Base-by-base conservation (phyloP, 352 stramenopile genomes). In the Phytopythium mirpurense region DNA sequence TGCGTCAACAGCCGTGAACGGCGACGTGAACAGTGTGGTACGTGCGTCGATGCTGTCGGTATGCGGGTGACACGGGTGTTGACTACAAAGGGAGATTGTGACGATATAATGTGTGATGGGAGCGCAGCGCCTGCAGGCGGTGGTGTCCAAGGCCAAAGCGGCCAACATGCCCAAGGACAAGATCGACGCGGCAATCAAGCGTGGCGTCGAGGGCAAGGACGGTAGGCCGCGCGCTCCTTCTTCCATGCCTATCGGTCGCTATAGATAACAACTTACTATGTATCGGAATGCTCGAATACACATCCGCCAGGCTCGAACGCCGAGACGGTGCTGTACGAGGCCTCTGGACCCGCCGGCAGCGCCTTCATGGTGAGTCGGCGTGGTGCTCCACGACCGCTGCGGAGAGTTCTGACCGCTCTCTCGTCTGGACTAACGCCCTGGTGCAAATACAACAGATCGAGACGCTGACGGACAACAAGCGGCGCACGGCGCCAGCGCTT, bases 121-220 rank as follows among this genome's bases (percentile, higher is more conserved):
- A 10, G 26, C 27, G 41, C 37, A 70, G 62, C 49, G 84, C 40
- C 74, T 80, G 35, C 60, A 78, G 38, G 75, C 78, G 27, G 71
- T 68, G 12, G 72, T 89, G 50, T 77, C 69, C 54, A 86, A 89
- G 59, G 82, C 82, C 51, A 92, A 92, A 65, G 74, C 83, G 4
- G 75, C 68, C 34, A 93, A 93, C 62, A 90, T 90, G 80, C 63
- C 79, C 45, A 88, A 89, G 55, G 83, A 93, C 59, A 83, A 77
- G 63, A 93, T 93, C 49, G 83, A 90, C 51, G 77, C 75, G 24
- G 83, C 83, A 5, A 83, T 93, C 63, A 90, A 90, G 72, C 79
- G 83, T 44, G 83, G 83, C 51, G 76, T 87, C 29, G 83, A 93
- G 18, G 74, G 72, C 59, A 93, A 93, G 67, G 79, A 90, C 54